A percentile compares a stretch with the other conserved stretches of the same genome.
phyloP scores from a whole-genome alignment of 345 rosid genomes.

The Gynandropsis gynandra region DNA sequence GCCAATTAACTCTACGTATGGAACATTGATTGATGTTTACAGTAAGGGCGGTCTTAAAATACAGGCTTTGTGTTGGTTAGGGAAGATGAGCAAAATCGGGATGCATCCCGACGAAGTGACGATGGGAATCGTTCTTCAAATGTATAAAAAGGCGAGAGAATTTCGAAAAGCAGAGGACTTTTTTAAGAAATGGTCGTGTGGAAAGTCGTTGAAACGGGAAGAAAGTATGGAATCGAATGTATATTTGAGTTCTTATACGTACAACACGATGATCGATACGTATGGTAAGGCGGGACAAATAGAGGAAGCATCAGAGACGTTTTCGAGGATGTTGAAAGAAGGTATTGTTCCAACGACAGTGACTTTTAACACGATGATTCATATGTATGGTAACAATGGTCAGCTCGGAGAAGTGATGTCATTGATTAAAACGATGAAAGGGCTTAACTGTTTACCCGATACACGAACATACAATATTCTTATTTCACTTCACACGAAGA shows the following conservation, averaged over 20 bases:
- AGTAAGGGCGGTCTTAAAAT: constrained; percentile 69
- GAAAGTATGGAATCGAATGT: constrained; percentile 21
- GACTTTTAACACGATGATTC: constrained; percentile 84
- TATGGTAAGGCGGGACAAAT: constrained; percentile 77
- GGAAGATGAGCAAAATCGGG: constrained; percentile 63
- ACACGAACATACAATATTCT: constrained; percentile 85
- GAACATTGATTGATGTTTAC: constrained; percentile 81
- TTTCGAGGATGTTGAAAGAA: constrained; percentile 57
- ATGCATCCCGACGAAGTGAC: constrained; percentile 85
- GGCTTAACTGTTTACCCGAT: constrained; percentile 59
- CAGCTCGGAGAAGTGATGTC: constrained; percentile 53
- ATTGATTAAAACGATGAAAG: constrained; percentile 68
- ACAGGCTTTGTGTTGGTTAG: constrained; percentile 61
- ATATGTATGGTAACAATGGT: constrained; percentile 68
- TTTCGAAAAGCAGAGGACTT: constrained; percentile 68
- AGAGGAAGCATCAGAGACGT: constrained; percentile 61
- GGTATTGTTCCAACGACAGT: constrained; percentile 72
- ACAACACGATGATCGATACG: constrained; percentile 79
- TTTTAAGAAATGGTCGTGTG: constrained; percentile 65
- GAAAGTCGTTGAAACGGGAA: constrained; percentile 31
- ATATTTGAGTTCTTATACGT: constrained; percentile 54
- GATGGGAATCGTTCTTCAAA: constrained; percentile 65
- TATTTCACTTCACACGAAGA: constrained; percentile 65
- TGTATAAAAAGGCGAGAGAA: constrained; percentile 80
- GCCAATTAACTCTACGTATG: constrained; percentile 74